Evolutionary conservation across 768 basidiomycete genomes (phyloP).

Genomic region (Rubroboletus pulcherrimus): DNA sequence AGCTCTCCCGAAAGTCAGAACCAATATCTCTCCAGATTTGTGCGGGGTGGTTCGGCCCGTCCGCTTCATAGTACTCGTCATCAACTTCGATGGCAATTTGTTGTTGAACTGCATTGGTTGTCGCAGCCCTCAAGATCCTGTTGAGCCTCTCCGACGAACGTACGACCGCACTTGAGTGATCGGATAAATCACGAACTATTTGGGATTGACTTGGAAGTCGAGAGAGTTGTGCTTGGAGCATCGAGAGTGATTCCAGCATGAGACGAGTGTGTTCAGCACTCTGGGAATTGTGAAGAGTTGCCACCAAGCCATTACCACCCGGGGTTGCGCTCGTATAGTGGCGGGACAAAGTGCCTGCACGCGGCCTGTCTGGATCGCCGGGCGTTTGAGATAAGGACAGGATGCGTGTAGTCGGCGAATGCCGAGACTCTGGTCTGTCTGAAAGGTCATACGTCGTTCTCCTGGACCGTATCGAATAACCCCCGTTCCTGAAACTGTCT

Average conservation of each 20-base stretch:
- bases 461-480: slow-evolving; percentile 19
- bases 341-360: slow-evolving; percentile 6
- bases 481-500: slow-evolving; percentile 8
- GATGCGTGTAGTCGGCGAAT: slow-evolving; percentile 10
- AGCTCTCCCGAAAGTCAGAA: slow-evolving; percentile 65
- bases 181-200: slow-evolving; percentile 51
- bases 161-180: slow-evolving; percentile 61
- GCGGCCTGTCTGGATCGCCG: slow-evolving; percentile 13
- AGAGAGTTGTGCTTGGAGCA: slow-evolving; percentile 65
- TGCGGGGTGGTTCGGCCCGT: slow-evolving; percentile 36
- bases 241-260: slow-evolving; percentile 62
- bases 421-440: slow-evolving; percentile 20
- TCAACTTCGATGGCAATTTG: slow-evolving; percentile 77
- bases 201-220: slow-evolving; percentile 48
- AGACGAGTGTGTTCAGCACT: slow-evolving; percentile 62
- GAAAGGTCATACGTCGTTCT: slow-evolving; percentile 25
- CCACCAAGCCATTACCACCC: slow-evolving; percentile 8
- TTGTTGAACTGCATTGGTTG: slow-evolving; percentile 58
- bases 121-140: slow-evolving; percentile 51
- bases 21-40: slow-evolving; percentile 70
- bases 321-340: slow-evolving; percentile 20
- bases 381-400: slow-evolving; percentile 17
- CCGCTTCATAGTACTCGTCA: slow-evolving; percentile 33
- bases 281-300: slow-evolving; percentile 15
- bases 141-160: slow-evolving; percentile 66